A percentile compares a stretch with the other conserved stretches of the same genome.
Conservation (phyloP, 306 rosid genomes). For the Vicia sativa region DNA sequence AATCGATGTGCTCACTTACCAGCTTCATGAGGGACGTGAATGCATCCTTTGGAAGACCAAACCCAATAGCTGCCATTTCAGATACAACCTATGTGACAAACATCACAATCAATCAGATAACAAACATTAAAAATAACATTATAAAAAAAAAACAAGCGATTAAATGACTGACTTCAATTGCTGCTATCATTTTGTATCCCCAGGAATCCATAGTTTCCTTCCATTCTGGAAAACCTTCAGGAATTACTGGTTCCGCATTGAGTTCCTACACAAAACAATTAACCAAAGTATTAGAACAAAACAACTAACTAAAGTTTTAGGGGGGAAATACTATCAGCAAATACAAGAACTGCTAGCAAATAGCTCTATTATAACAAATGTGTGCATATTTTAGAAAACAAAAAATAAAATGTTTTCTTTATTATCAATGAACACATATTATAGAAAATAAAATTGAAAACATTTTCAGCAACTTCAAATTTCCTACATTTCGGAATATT, state of each 20-base stretch:
- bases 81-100: conserved; percentile 74
- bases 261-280: conserved; percentile 63
- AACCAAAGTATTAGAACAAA: conserved; percentile 24
- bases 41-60: conserved; percentile 88
- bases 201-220: conserved; percentile 93
- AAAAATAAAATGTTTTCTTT: no score
- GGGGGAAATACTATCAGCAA: neutral
- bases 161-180: conserved; percentile 59
- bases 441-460: no score
- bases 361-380: neutral
- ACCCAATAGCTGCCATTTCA: conserved; percentile 97
- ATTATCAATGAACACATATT: no score
- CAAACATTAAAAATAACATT: neutral
- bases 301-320: conserved; percentile 22
- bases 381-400: no score
- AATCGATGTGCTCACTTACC: conserved; percentile 51
- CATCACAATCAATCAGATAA: conserved; percentile 28
- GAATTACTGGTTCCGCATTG: conserved; percentile 89
- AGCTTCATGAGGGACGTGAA: conserved; percentile 91
- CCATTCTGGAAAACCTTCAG: conserved; percentile 90
- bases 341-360: neutral
- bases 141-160: conserved; percentile 30
- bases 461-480: no score
- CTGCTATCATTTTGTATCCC: conserved; percentile 91
- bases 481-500: neutral